Evolutionary conservation across 2,329 filamentous ascomycete genomes (phyloP).

Genomic region (Colletotrichum melonis): DNA sequence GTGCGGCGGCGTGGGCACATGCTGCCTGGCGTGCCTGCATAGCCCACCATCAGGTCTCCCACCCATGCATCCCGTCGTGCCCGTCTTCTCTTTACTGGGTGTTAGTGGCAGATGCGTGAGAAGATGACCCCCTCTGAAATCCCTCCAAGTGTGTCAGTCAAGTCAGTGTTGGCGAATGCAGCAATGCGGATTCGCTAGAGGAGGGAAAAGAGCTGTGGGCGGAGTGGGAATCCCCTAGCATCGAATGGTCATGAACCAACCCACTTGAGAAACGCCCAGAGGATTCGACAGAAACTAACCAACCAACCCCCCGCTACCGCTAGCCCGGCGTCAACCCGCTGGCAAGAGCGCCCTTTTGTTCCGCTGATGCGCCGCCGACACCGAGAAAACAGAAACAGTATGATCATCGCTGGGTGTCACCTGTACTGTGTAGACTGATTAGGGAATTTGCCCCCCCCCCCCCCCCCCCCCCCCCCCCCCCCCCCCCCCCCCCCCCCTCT

Average conservation of each 20-base stretch:
- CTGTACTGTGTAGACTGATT: conserved; percentile 1
- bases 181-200: not conserved
- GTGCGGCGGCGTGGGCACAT: not conserved
- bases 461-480: no score
- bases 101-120: not conserved
- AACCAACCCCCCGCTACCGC: not conserved
- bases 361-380: not conserved
- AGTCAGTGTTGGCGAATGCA: conserved; percentile 10
- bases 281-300: not conserved
- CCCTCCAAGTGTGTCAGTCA: no score
- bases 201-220: conserved; percentile 15
- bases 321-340: not conserved
- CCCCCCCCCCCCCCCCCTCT: no score
- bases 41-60: not conserved
- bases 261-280: conserved; percentile 13
- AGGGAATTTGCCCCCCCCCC: not conserved
- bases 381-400: conserved; percentile 3
- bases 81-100: not conserved
- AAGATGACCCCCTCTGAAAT: not conserved
- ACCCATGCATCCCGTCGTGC: not conserved
- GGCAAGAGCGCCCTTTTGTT: not conserved
- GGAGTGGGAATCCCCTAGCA: conserved; percentile 7
- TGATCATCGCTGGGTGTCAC: not conserved
- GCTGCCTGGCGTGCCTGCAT: not conserved
- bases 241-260: conserved; percentile 15